These are phyloP conservation scores for Euptelea pleiosperma DNA, from an alignment of 164 flowering plant genomes.

Conservation along the genomic window DNA sequence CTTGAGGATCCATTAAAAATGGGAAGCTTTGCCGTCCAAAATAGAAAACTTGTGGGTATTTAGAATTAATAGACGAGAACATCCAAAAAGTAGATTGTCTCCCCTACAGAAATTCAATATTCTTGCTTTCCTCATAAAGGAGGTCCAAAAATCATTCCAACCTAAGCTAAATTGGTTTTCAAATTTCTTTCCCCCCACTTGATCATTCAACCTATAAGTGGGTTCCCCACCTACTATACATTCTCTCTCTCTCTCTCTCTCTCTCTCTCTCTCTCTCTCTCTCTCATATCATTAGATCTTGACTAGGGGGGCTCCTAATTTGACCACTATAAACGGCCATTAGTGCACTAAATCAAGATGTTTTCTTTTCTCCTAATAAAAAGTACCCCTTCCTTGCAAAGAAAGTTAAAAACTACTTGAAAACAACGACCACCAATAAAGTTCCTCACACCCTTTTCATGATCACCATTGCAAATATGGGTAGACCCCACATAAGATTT, in stretches of 20 bases:
- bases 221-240: slow-evolving; percentile 7
- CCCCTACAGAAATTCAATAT: background rate
- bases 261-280: background rate
- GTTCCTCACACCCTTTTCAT: too few species aligned
- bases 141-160: slow-evolving; percentile 5
- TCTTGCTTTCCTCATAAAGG: background rate
- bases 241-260: background rate
- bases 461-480: too few species aligned
- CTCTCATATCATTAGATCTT: background rate
- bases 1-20: too few species aligned
- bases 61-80: background rate
- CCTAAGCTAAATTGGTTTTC: background rate
- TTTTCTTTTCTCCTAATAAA: slow-evolving; percentile 4
- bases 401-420: background rate
- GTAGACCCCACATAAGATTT: too few species aligned
- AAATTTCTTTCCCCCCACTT: slow-evolving; percentile 8
- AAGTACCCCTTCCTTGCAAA: slow-evolving; percentile 1
- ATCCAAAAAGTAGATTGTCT: slow-evolving; percentile 4
- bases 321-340: slow-evolving; percentile 6
- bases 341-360: slow-evolving; percentile 9
- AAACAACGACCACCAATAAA: too few species aligned
- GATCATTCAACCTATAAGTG: slow-evolving; percentile 7
- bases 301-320: background rate
- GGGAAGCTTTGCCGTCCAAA: too few species aligned
- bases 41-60: background rate